Conservation (phyloP, 1,284 basidiomycete species). For the Ganoderma multipileum region DNA sequence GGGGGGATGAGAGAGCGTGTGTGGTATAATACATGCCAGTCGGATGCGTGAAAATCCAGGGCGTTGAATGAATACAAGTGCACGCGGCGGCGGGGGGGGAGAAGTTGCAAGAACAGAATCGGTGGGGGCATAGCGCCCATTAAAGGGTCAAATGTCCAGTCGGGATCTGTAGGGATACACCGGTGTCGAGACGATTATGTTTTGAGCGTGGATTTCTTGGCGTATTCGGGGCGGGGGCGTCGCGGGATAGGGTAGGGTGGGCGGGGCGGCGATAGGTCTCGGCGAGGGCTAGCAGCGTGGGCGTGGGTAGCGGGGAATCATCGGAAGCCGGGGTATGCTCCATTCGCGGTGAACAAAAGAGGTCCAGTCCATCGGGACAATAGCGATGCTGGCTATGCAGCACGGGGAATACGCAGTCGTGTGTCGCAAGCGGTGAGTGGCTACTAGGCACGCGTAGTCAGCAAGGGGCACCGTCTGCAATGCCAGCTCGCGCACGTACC, state of each 20-base stretch:
- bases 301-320: constrained; percentile 1
- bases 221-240: not conserved
- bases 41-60: not conserved
- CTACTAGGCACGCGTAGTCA: not conserved
- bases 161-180: constrained; percentile 4
- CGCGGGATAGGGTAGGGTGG: not conserved
- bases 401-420: not conserved
- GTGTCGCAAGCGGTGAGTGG: not conserved
- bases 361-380: constrained; percentile 10
- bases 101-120: not conserved
- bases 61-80: constrained; percentile 5
- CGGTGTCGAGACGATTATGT: constrained; percentile 1
- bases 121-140: not conserved
- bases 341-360: constrained; percentile 6
- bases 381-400: not conserved
- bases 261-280: not conserved
- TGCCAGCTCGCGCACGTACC: not conserved
- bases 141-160: not conserved
- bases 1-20: not conserved
- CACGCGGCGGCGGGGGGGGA: not conserved
- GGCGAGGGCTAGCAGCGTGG: not conserved
- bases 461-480: not conserved
- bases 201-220: not conserved
- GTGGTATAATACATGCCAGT: constrained; percentile 1
- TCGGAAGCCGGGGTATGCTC: constrained; percentile 5